Evolutionary conservation across 305 asterid genomes (phyloP).

Genomic region (Rubia occidens): DNA sequence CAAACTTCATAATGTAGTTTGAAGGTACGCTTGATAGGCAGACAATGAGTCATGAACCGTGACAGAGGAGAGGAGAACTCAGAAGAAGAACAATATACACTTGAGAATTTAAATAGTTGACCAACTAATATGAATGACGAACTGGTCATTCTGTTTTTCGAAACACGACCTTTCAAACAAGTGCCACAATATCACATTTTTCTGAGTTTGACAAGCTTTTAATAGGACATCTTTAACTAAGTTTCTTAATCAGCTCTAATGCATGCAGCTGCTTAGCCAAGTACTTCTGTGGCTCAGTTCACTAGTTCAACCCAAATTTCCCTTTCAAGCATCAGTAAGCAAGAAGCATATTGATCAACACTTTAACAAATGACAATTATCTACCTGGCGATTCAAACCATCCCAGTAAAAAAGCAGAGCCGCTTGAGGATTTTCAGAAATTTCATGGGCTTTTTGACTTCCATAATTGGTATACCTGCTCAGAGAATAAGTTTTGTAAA

Average conservation of each 20-base stretch:
- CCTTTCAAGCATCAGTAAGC: not conserved
- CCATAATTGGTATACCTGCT: constrained; percentile 75
- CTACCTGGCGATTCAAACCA: constrained; percentile 43
- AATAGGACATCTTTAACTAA: not conserved
- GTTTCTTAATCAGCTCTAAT: not conserved
- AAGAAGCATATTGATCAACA: not conserved
- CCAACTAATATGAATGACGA: not conserved
- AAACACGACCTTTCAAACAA: not conserved
- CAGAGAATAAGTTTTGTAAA: constrained; percentile 18
- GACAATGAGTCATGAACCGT: no score
- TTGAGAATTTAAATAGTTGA: not conserved
- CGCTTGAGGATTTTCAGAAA: constrained; percentile 40
- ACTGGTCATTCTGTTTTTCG: not conserved
- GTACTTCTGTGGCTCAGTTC: not conserved
- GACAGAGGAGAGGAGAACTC: not conserved
- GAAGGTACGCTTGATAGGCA: no score
- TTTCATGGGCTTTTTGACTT: constrained; percentile 35
- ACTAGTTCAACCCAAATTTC: not conserved
- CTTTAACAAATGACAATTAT: constrained; percentile 3
- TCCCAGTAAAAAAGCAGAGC: constrained; percentile 44
- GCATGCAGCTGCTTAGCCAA: not conserved
- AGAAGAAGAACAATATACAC: not conserved
- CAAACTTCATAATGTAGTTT: no score
- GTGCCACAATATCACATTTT: not conserved
- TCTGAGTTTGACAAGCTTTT: constrained; percentile 1